Conservation (phyloP, 1,284 basidiomycete genomes). For the Hortiboletus rubellus region DNA sequence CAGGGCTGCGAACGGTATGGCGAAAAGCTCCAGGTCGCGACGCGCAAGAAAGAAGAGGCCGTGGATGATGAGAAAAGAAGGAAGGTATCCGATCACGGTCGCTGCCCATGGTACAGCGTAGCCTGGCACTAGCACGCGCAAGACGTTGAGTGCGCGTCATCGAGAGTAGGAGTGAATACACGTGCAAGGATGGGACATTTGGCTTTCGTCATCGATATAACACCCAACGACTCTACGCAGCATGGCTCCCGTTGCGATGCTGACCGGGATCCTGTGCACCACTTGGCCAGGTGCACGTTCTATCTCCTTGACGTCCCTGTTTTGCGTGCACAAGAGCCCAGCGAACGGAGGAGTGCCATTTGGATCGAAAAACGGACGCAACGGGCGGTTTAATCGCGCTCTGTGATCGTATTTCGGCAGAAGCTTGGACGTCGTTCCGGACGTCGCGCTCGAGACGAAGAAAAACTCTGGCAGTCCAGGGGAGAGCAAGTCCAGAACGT, state of each 20-base stretch:
- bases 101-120: slow-evolving; percentile 20
- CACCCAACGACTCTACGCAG: slow-evolving; percentile 8
- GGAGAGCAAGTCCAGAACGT: slow-evolving; percentile 17
- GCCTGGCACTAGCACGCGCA: slow-evolving; percentile 12
- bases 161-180: neutral
- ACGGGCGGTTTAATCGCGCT: neutral
- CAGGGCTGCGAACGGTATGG: slow-evolving; percentile 3
- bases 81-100: slow-evolving; percentile 10
- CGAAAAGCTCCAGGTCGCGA: slow-evolving; percentile 7
- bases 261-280: slow-evolving; percentile 10
- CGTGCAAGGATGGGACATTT: slow-evolving; percentile 5
- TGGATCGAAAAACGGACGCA: neutral
- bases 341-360: neutral
- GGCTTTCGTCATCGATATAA: slow-evolving; percentile 9
- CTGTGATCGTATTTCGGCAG: slow-evolving; percentile 17
- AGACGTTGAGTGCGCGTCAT: neutral
- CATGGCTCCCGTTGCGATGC: neutral
- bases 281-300: slow-evolving; percentile 10
- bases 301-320: slow-evolving; percentile 12
- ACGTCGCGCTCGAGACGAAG: slow-evolving; percentile 16
- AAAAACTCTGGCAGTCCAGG: slow-evolving; percentile 21
- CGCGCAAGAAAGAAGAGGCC: slow-evolving; percentile 18
- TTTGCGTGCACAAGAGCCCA: slow-evolving; percentile 2
- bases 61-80: slow-evolving; percentile 22
- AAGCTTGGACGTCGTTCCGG: slow-evolving; percentile 15